These are phyloP conservation scores for Polyplosphaeria fusca DNA, from an alignment of 495 filamentous ascomycete species.

Conservation along the genomic window DNA sequence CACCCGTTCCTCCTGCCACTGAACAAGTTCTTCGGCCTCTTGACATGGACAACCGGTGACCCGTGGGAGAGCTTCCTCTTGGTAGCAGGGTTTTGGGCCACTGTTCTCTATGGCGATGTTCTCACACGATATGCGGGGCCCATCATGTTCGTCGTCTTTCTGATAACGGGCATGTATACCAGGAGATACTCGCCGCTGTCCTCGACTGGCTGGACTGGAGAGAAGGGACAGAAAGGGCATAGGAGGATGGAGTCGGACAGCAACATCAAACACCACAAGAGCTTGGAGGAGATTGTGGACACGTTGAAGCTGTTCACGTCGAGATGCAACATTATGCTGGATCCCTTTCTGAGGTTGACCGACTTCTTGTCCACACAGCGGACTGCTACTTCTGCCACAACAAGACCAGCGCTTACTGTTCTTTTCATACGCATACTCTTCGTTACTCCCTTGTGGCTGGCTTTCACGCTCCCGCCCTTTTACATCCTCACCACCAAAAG, in stretches of 20 bases:
- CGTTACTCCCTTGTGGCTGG: conserved; percentile 82
- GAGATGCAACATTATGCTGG: conserved; percentile 85
- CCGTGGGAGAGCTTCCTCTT: conserved; percentile 96
- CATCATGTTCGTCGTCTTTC: conserved; percentile 67
- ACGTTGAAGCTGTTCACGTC: conserved; percentile 82
- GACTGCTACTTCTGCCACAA: conserved; percentile 88
- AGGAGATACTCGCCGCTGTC: conserved; percentile 86
- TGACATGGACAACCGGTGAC: conserved; percentile 91
- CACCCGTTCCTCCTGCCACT: conserved; percentile 87
- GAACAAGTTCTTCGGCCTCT: conserved; percentile 74
- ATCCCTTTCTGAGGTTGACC: conserved; percentile 81
- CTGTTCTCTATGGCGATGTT: conserved; percentile 79
- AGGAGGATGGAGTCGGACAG: conserved; percentile 57
- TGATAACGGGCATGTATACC: conserved; percentile 91
- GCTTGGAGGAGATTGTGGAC: conserved; percentile 94
- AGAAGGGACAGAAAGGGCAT: conserved; percentile 53
- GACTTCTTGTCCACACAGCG: conserved; percentile 91
- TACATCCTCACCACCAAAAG: conserved; percentile 84
- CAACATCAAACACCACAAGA: conserved; percentile 71
- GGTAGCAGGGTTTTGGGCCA: conserved; percentile 77
- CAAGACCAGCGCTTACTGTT: conserved; percentile 82
- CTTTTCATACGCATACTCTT: conserved; percentile 86
- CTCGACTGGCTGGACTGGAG: conserved; percentile 70
- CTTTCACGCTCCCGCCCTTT: conserved; percentile 74
- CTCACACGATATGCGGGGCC: conserved; percentile 79